Evolutionary conservation across 495 filamentous ascomycete species (phyloP), one percentile per base, ranked within the genome.

Genomic region (Aspergillus indologenus): DNA sequence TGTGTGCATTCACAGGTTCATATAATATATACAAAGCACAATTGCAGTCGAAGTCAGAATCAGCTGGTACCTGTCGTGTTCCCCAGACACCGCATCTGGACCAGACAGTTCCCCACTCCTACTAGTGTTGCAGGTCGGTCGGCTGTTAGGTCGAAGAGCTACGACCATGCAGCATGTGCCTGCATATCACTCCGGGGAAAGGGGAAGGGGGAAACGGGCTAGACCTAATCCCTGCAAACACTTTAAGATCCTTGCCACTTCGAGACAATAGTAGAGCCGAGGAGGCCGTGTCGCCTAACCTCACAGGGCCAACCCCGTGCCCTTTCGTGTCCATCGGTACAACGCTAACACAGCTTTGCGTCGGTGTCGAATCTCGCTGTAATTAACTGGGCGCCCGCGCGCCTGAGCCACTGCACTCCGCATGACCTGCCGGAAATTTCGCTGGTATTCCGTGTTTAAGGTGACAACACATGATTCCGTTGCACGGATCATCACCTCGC

Each of bases 401-500:
- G 90, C 89, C 71, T 90, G 87, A 1, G 87, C 86, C 17, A 91
- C 85, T 7, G 89, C 89, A 63, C 86, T 89, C 40, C 87, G 86
- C 87, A 92, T 90, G 22, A 92, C 89, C 73, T 89, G 86, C 60
- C 88, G 86, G 71, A 91, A 91, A 70, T 90, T 91, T 34, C 89
- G 78, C 81, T 93, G 90, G 71, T 92, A 94, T 65, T 92, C 89
- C 0, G 90, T 92, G 66, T 89, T 91, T 6, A 94, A 76, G 12
- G 89, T 92, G 21, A 91, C 89, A 22, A 92, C 88, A 63, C 90
- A 94, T 1, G 89, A 90, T 70, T 94, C 90, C 46, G 91, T 90
- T 3, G 90, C 90, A 29, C 89, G 82, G 43, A 92, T 90, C 67
- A 92, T 92, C 17, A 88, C 91, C 74, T 94, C 90, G 71, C 90